Evolutionary conservation across 169 alveolate species (phyloP).

Genomic region (Babesia gibsoni): DNA sequence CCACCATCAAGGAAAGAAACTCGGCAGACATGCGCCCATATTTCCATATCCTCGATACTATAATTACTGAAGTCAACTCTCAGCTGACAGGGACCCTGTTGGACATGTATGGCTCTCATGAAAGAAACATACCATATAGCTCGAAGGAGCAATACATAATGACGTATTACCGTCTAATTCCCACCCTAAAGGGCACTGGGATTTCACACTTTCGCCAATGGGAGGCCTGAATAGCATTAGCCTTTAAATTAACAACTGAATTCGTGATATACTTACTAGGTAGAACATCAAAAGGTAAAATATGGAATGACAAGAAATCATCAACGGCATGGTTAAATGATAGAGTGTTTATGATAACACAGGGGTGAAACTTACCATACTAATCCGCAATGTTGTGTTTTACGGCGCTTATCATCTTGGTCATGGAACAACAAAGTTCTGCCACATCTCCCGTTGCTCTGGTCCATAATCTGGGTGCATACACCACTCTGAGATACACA

Average conservation of each 20-base stretch:
- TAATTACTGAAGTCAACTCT: constrained; percentile 61
- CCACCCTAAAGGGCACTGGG: constrained; percentile 71
- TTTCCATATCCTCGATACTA: constrained; percentile 57
- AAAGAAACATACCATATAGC: constrained; percentile 47
- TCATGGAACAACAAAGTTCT: constrained; percentile 3
- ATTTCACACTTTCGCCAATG: constrained; percentile 8
- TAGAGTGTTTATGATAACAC: no score
- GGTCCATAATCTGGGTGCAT: constrained; percentile 6
- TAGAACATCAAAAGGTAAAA: no score
- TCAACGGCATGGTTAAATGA: no score
- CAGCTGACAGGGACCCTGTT: constrained; percentile 68
- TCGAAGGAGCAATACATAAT: constrained; percentile 67
- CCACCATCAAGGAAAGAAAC: constrained; percentile 34
- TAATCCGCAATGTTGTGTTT: constrained; percentile 20
- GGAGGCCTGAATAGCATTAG: not conserved
- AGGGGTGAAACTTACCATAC: constrained; percentile 13
- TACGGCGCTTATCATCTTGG: constrained; percentile 15
- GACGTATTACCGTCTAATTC: constrained; percentile 22
- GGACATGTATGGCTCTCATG: not conserved
- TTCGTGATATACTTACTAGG: not conserved
- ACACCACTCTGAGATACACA: constrained; percentile 6
- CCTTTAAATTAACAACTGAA: not conserved
- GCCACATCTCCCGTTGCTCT: not conserved
- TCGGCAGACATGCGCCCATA: constrained; percentile 70
- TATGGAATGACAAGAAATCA: no score